Conservation (phyloP, 371 early-diverging fungal species). For the Rhizomucor miehei region DNA sequence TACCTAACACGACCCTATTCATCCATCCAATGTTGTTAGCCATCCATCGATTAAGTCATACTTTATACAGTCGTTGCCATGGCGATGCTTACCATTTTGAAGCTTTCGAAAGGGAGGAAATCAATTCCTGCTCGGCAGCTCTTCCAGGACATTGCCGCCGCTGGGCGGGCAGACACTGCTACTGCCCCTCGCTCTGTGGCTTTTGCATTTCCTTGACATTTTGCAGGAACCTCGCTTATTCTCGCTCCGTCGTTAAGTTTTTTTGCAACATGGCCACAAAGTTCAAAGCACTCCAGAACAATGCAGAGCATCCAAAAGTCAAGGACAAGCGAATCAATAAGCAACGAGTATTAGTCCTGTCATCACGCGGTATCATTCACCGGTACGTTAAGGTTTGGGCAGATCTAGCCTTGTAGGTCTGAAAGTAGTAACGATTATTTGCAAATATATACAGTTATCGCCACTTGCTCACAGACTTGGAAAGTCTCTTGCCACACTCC, state of each 20-base stretch:
- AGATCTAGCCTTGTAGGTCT: not conserved
- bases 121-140: too few species aligned
- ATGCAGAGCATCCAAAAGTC: slow-evolving; percentile 15
- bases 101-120: slow-evolving; percentile 4
- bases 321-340: slow-evolving; percentile 66
- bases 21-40: too few species aligned
- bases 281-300: slow-evolving; percentile 36
- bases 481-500: slow-evolving; percentile 86
- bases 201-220: not conserved
- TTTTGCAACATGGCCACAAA: slow-evolving; percentile 32
- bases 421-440: not conserved
- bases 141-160: not conserved
- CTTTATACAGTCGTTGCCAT: not conserved
- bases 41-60: slow-evolving; percentile 25
- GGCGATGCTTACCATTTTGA: slow-evolving; percentile 5
- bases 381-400: slow-evolving; percentile 49
- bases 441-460: slow-evolving; percentile 81
- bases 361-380: slow-evolving; percentile 86
- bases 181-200: not conserved
- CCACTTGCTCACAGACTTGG: slow-evolving; percentile 88
- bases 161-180: not conserved
- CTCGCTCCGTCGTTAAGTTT: not conserved
- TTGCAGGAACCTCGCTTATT: too few species aligned
- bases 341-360: slow-evolving; percentile 87
- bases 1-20: slow-evolving; percentile 36